Evolutionary conservation across 2,329 filamentous ascomycete genomes (phyloP).

Genomic region (Xylariaceae sp.): DNA sequence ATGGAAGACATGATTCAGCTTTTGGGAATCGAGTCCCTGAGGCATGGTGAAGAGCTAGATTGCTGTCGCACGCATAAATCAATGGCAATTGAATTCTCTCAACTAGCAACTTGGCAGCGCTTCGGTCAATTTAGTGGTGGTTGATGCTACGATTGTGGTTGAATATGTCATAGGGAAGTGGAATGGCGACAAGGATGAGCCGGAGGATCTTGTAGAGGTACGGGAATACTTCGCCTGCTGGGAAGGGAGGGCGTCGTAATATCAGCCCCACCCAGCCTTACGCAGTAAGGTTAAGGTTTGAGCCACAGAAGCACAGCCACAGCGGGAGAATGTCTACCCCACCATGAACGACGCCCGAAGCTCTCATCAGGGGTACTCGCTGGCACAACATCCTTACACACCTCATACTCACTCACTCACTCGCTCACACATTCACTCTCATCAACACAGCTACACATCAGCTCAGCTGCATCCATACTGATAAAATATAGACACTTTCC

Average conservation of each 20-base stretch:
- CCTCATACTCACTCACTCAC: no score
- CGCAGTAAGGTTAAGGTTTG: background rate
- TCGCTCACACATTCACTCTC: no score
- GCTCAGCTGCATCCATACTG: background rate
- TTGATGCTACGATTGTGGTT: background rate
- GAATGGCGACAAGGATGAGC: background rate
- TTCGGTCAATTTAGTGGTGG: background rate
- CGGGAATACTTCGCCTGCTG: no score
- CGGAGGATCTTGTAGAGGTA: slow-evolving; percentile 10
- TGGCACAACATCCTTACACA: no score
- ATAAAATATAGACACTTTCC: background rate
- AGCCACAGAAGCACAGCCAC: slow-evolving; percentile 1
- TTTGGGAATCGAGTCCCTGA: slow-evolving; percentile 44
- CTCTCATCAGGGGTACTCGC: background rate
- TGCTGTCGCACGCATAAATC: slow-evolving; percentile 1
- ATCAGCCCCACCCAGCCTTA: background rate
- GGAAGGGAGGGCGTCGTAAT: background rate
- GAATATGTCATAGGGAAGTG: slow-evolving; percentile 1
- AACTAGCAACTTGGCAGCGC: background rate
- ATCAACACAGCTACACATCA: background rate
- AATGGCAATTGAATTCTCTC: background rate
- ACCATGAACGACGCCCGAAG: background rate
- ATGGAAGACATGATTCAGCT: slow-evolving; percentile 48
- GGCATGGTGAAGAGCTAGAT: slow-evolving; percentile 34
- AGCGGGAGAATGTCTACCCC: background rate